phyloP scores from a whole-genome alignment of 2,329 filamentous ascomycete genomes.

The Diaporthe sp. region DNA sequence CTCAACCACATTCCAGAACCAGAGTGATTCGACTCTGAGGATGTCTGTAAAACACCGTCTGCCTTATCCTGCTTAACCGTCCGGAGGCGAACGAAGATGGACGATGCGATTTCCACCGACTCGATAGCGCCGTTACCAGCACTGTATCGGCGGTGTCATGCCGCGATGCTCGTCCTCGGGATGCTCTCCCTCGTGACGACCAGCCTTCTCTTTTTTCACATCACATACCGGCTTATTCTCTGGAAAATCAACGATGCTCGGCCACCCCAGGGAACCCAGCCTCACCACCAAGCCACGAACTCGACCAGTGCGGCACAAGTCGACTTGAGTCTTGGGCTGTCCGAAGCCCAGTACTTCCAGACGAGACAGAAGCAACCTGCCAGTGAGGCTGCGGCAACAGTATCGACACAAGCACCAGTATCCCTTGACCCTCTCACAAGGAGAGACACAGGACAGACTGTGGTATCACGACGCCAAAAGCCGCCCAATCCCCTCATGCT shows the following conservation, averaged over 20 bases:
- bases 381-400: background rate
- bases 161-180: slow-evolving; percentile 39
- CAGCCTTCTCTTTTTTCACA: slow-evolving; percentile 40
- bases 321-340: slow-evolving; percentile 43
- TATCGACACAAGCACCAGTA: background rate
- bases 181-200: slow-evolving; percentile 41
- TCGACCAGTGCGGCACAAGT: background rate
- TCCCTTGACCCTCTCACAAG: background rate
- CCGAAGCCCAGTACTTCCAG: slow-evolving; percentile 40
- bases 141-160: slow-evolving; percentile 39
- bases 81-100: slow-evolving; percentile 10
- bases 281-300: background rate
- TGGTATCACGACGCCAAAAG: slow-evolving; percentile 40
- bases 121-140: slow-evolving; percentile 40
- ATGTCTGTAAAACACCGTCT: background rate
- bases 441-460: background rate
- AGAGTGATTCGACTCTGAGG: slow-evolving; percentile 18
- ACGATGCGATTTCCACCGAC: slow-evolving; percentile 18
- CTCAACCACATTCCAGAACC: background rate
- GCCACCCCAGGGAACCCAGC: background rate
- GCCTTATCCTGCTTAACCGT: background rate
- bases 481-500: slow-evolving; percentile 75
- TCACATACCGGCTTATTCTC: slow-evolving; percentile 42
- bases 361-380: slow-evolving; percentile 19
- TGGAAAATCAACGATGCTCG: slow-evolving; percentile 41